A percentile compares a stretch with the other conserved stretches of the same genome.
Conservation (phyloP, 2,329 filamentous ascomycete species). For the Dactylellina leptospora region DNA sequence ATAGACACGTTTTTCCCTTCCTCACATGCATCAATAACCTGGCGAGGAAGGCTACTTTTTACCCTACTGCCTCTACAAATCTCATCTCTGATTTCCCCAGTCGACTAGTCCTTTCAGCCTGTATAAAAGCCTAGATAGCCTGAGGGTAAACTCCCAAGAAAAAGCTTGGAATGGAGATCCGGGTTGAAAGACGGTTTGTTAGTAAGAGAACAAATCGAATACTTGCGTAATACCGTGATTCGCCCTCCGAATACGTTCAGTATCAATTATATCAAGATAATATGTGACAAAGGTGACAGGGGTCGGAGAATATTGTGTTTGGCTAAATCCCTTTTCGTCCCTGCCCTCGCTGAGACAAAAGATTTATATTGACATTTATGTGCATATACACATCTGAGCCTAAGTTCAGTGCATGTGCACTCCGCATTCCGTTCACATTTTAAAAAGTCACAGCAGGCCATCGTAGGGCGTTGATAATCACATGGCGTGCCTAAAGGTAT, state of each 20-base stretch:
- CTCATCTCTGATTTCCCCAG: neutral
- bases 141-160: constrained; percentile 3
- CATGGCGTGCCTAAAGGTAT: neutral
- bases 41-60: neutral
- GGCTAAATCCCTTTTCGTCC: constrained; percentile 19
- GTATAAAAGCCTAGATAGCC: constrained; percentile 32
- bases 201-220: neutral
- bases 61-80: constrained; percentile 25
- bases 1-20: constrained; percentile 41
- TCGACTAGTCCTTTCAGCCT: constrained; percentile 29
- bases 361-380: too few relatives aligned
- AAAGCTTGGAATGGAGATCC: constrained; percentile 3
- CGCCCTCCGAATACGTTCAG: too few relatives aligned
- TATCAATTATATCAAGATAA: constrained; percentile 2
- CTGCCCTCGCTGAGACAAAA: neutral
- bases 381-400: too few relatives aligned
- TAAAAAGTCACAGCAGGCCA: neutral
- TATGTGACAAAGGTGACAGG: neutral
- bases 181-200: neutral
- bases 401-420: neutral
- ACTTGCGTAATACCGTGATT: neutral
- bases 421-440: neutral
- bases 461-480: neutral
- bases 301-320: constrained; percentile 33
- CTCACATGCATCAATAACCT: constrained; percentile 5